phyloP scores from a whole-genome alignment of 305 asterid genomes.

The Caryopteris hybrid region DNA sequence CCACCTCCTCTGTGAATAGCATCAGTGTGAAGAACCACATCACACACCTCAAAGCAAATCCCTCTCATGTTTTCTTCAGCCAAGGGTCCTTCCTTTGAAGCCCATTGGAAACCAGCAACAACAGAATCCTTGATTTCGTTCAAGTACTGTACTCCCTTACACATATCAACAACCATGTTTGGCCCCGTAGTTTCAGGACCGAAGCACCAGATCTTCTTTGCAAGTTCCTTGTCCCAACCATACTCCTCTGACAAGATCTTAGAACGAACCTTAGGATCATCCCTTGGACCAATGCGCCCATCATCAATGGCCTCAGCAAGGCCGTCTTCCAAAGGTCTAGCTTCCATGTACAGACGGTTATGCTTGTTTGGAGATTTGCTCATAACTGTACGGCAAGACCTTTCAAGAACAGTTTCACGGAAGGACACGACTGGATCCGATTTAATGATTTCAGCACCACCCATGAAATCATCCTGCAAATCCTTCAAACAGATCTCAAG shows the following conservation, averaged over 20 bases:
- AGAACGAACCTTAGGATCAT: constrained; percentile 40
- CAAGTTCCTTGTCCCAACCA: constrained; percentile 76
- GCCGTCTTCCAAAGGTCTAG: constrained; percentile 44
- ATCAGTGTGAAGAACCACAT: constrained; percentile 76
- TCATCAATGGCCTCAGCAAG: constrained; percentile 52
- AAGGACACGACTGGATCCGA: constrained; percentile 45
- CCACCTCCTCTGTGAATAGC: constrained; percentile 82
- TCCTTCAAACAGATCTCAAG: constrained; percentile 44
- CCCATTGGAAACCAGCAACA: constrained; percentile 91
- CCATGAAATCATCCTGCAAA: constrained; percentile 44
- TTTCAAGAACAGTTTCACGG: constrained; percentile 49
- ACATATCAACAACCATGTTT: constrained; percentile 82
- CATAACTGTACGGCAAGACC: constrained; percentile 40
- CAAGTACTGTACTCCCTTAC: constrained; percentile 77
- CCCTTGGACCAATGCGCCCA: constrained; percentile 46
- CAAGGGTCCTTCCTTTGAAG: constrained; percentile 77
- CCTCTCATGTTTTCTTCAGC: constrained; percentile 80
- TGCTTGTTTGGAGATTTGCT: constrained; percentile 46
- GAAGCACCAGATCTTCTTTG: constrained; percentile 71
- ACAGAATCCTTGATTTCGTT: constrained; percentile 81
- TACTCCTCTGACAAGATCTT: constrained; percentile 39
- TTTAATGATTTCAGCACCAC: constrained; percentile 36
- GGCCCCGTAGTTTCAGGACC: constrained; percentile 87
- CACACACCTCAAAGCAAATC: constrained; percentile 67
- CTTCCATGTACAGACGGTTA: constrained; percentile 50